Percentiles rank a stretch among this genome's conserved stretches.
Conservation (phyloP, 2,329 filamentous ascomycete species). For the Aspergillus pseudoterreus region DNA sequence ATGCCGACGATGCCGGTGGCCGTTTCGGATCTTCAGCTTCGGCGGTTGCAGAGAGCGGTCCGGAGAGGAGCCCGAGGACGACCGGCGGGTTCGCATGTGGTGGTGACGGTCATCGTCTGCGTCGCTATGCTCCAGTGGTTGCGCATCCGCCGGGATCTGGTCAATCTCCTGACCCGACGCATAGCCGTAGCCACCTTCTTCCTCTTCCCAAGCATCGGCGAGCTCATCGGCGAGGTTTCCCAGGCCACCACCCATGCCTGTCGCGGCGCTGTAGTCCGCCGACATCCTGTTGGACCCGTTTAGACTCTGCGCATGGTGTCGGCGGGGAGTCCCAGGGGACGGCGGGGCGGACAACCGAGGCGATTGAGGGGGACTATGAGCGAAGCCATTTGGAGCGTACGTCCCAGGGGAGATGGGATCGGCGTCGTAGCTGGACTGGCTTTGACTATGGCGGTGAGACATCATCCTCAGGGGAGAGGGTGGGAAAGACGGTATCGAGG, state of each 20-base stretch:
- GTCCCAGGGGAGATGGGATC: constrained; percentile 33
- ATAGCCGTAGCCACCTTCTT: constrained; percentile 46
- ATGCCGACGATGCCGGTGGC: constrained; percentile 33
- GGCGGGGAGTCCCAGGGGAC: constrained; percentile 38
- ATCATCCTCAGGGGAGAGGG: constrained; percentile 32
- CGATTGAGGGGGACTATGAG: constrained; percentile 29
- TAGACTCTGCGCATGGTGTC: constrained; percentile 32
- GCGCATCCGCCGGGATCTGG: constrained; percentile 20
- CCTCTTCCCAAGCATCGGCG: constrained; percentile 56
- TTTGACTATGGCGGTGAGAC: constrained; percentile 33
- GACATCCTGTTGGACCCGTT: constrained; percentile 36
- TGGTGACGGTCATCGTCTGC: constrained; percentile 25
- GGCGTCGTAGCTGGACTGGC: constrained; percentile 34
- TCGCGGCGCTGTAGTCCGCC: constrained; percentile 34
- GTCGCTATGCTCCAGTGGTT: constrained; percentile 23
- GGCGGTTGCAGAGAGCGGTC: constrained; percentile 30
- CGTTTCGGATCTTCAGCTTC: constrained; percentile 38
- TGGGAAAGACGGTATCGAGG: constrained; percentile 26
- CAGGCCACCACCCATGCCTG: constrained; percentile 44
- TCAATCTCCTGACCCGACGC: constrained; percentile 33
- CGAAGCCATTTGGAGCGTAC: constrained; percentile 28
- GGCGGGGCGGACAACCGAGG: constrained; percentile 34
- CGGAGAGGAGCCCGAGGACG: constrained; percentile 20
- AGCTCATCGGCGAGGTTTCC: constrained; percentile 63
- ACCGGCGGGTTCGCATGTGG: constrained; percentile 25